Base-by-base conservation (phyloP, 106 monocot species). In the Acanthochlamys bracteata region DNA sequence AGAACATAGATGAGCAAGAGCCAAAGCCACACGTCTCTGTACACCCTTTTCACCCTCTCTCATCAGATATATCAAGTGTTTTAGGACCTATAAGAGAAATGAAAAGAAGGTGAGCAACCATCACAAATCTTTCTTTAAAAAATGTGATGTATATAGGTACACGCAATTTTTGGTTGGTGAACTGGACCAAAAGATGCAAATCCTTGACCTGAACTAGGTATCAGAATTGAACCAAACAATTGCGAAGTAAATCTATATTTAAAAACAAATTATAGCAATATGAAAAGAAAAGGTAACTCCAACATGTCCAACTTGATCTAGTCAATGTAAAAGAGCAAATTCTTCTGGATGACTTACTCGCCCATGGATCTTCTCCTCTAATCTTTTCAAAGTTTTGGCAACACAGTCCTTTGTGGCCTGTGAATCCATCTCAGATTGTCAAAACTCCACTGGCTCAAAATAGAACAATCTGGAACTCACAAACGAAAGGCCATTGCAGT, bases 391-490 rank as follows among this genome's bases (percentile, higher is more conserved):
- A 70, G 98, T 98, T 71, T 98, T 98, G n/a, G 98, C 82, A 14
- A 98, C 91, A 80, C 98, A 98, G 69, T 98, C 98, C 59, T 98
- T 98, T 20, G 98, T 98, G 68, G 98, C 98, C 98, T 95, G 72
- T 54, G 73, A 73, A 61, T 66, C 11, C 42, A 71, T 17, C 53
- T 53, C 20, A 43, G n/a, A 39, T 60, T 27, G 7, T 42, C 41
- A 47, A 65, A 53, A 66, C 16, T 53, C 53, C 7, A n/a, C 21
- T 25, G 8, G 33, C 0, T 49, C 8, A 40, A 41, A 23, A 57
- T 6, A 9, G 17, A 58, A 21, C 8, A 7, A 41, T 21, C 16
- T 51, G 21, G 16, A 66, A 46, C 45, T 10, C 8, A 8, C 45
- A 62, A 51, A 52, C 25, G 57, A 17, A 33, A 54, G 54, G 45